Evolutionary conservation across 352 stramenopile genomes (phyloP), one percentile per base, ranked within the genome.

Genomic region (Phytopythium sindhum): DNA sequence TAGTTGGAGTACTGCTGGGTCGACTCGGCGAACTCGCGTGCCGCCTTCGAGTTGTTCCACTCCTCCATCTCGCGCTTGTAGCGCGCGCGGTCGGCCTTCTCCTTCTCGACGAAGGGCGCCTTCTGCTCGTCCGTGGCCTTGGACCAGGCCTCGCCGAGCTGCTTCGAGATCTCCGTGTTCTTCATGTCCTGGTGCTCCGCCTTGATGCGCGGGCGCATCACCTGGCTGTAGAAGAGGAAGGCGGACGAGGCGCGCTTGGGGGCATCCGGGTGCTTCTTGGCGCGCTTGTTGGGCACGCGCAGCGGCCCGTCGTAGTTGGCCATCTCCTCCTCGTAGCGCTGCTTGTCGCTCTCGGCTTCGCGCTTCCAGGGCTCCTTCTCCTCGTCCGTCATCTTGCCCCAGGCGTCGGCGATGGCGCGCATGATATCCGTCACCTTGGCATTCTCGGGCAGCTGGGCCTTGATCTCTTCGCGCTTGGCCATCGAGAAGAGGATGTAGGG

Each of bases 151-250:
- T 98, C 91, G 24, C 95, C 95, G 28, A 99, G 72, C 55, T 98
- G 80, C 70, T 96, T 94, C 14, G 94, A 98, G 67, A 99, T 97
- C 59, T 98, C 95, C 67, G 93, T 97, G 73, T 98, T 98, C 64
- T 97, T 96, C 88, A 98, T 97, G 57, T 96, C 88, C 48, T 93
- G 93, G 74, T 98, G 89, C 57, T 97, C 84, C 4, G 84, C 71
- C 73, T 98, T 98, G 51, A 98, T 93, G 29, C 84, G 70, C 31
- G 85, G 76, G 19, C 93, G 80, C 76, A 97, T 97, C 24, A 93
- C 88, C 60, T 97, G 84, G 44, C 88, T 95, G 72, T 97, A 98
- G 74, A 97, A 98, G 11, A 98, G 78, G 67, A 98, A 99, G 23
- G 96, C 91, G 33, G 88, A 97, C 67, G 96, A 98, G 9, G 95